Evolutionary conservation across 371 early-diverging fungal genomes (phyloP), one percentile per base, ranked within the genome.

Genomic region (Syncephalastrum monosporum): DNA sequence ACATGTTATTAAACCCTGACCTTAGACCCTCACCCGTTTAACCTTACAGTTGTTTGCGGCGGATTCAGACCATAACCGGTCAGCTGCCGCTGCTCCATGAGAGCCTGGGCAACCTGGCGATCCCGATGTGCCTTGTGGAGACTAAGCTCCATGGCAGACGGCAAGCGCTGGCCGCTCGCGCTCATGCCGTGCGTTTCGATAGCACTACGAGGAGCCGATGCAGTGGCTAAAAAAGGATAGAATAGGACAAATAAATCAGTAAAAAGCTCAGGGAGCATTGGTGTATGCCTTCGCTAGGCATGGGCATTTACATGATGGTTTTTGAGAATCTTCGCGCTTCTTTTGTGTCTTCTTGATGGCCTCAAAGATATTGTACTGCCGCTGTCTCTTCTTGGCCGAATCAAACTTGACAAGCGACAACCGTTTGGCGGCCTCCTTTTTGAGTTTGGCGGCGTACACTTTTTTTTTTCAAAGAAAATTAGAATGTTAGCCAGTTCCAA

Each of bases 71-170:
- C 79, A 42, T 84, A 67, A 0, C 85, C 77, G 17, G 82, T 82
- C 44, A 83, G 67, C 43, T 88, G 84, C 7, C 89, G 79, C 55
- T 88, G 89, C 58, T 88, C 90, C 47, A 85, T 65, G 24, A 86
- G 48, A 13, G 84, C 81, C 54, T 91, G 88, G 44, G 77, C 83
- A 57, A 89, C 54, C 41, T 88, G 87, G 15, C 87, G 71, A 48
- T 93, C 92, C 16, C 91, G 75, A 27, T 87, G 87, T 7, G 82
- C 78, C 70, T 92, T 92, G 47, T 84, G 71, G 48, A 77, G 55
- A 59, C 84, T 83, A 43, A 95, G 67, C 48, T 93, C 92, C 53
- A 84, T 77, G 3, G 94, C 92, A 3, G 87, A 75, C 25, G 79
- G 77, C 29, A 84, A 69, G 41, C 81, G 68, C 33, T 81, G 81